Evolutionary conservation across 768 basidiomycete genomes (phyloP).

Genomic region (Trametes cingulata): DNA sequence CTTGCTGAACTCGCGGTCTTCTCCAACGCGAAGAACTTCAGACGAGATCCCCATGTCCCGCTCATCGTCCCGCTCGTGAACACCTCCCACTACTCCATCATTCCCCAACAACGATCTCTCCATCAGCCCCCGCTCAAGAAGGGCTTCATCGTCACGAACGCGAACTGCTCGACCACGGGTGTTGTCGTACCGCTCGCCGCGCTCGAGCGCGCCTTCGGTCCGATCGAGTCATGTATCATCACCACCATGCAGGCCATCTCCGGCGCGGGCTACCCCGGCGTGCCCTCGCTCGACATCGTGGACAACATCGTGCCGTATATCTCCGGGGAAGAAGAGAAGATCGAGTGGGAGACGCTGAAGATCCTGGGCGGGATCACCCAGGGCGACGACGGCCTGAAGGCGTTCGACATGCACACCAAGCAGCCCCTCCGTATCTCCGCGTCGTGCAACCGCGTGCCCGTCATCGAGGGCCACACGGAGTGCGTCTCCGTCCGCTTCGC

Average conservation of each 20-base stretch:
- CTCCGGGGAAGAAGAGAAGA: conserved; percentile 93
- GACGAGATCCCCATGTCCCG: conserved; percentile 89
- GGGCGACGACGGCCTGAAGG: conserved; percentile 51
- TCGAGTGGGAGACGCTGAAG: conserved; percentile 98
- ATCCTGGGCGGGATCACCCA: conserved; percentile 83
- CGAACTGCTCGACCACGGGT: conserved; percentile 97
- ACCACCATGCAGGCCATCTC: conserved; percentile 99
- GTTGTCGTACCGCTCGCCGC: conserved; percentile 89
- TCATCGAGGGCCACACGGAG: conserved; percentile 93
- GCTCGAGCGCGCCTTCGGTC: conserved; percentile 88
- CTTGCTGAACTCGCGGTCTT: conserved; percentile 88
- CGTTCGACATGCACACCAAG: conserved; percentile 85
- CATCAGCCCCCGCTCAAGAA: conserved; percentile 68
- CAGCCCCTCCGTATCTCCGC: conserved; percentile 89
- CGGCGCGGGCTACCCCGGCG: conserved; percentile 96
- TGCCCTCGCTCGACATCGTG: conserved; percentile 84
- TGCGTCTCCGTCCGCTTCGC: conserved; percentile 87
- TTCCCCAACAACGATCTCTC: conserved; percentile 76
- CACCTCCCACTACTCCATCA: conserved; percentile 77
- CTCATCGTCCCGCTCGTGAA: conserved; percentile 98
- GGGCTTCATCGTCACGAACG: conserved; percentile 97
- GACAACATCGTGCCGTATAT: conserved; percentile 98
- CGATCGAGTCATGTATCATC: conserved; percentile 87
- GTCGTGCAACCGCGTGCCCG: conserved; percentile 91
- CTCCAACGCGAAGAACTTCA: conserved; percentile 96